Base-by-base conservation (phyloP, 441 rosid genomes). In the Pelargonium myrrhifolium region DNA sequence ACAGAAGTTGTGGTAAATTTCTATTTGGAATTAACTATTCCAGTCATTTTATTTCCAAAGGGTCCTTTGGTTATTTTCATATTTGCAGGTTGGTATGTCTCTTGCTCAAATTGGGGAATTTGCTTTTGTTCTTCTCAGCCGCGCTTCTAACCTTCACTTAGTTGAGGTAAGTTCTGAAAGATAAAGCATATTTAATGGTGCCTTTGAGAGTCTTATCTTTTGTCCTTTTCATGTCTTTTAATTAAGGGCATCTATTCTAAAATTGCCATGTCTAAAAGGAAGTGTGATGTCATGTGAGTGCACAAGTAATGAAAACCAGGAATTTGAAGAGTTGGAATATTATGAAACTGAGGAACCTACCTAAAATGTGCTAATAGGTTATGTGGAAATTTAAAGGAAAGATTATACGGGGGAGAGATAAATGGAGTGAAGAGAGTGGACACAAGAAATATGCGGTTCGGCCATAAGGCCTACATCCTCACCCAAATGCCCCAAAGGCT, bases 21-120 rank as follows among this genome's bases (percentile, higher is more conserved):
- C 9, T 68, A 24, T 24, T 40, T 65, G 55, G 20, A 62, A 42
- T 71, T 39, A 58, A 18, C 40, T 61, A 3, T 53, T 56, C 22
- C 66, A 18, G 22, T 28, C 71, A 51, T 62, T 66, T 68, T 49
- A 22, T 62, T 45, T 65, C 47, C 53, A 64, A 39, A 66, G 71
- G 59, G 42, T 35, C 40, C 81, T 84, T 65, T 20, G 47, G 62
- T 71, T 75, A 59, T 71, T 65, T 68, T 63, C 67, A 14, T 61
- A 31, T 75, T 58, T 65, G 75, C 73, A 93, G 99, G 99, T 91
- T 77, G 99, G 99, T 70, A 84, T 93, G 92, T 89, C 97, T 55
- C 83, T 93, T 68, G 99, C 99, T 7, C 97, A 93, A 77, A 93
- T 93, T 74, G 97, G 99, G 69, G 99, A 93, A 74, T 93, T 91